Conservation (phyloP, 192 early-diverging fungal species). For the Obelidium mucronatum region DNA sequence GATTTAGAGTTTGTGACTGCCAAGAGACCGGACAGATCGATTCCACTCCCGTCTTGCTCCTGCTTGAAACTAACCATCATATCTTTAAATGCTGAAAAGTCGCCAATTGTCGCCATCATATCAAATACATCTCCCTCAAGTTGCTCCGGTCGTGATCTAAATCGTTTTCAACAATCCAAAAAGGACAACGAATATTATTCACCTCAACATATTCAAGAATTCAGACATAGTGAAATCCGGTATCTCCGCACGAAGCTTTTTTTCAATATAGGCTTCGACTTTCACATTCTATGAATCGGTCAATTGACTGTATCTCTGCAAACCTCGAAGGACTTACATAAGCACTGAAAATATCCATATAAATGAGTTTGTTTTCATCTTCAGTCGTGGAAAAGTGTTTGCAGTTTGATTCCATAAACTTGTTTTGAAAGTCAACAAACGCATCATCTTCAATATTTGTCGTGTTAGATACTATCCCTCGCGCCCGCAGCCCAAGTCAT, state of each 20-base stretch:
- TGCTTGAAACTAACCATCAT: constrained; percentile 58
- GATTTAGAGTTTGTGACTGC: constrained; percentile 36
- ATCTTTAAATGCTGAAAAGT: constrained; percentile 64
- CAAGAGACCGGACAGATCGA: constrained; percentile 39
- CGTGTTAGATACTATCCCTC: background rate
- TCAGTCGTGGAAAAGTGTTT: constrained; percentile 46
- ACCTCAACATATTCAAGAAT: constrained; percentile 55
- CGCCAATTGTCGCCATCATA: constrained; percentile 53
- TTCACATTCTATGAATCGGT: constrained; percentile 31
- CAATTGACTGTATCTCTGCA: background rate
- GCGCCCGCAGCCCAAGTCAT: constrained; percentile 35
- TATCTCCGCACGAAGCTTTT: constrained; percentile 40
- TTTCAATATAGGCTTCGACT: constrained; percentile 51
- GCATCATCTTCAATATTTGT: constrained; percentile 33
- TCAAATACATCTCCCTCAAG: constrained; percentile 67
- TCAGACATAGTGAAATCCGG: constrained; percentile 54
- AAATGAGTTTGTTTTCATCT: constrained; percentile 66
- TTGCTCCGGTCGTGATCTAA: constrained; percentile 39
- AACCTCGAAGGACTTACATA: constrained; percentile 45
- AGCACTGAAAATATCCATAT: constrained; percentile 59
- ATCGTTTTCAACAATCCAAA: background rate
- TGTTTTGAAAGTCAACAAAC: constrained; percentile 49
- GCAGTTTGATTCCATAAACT: constrained; percentile 50
- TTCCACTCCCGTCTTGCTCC: constrained; percentile 31
- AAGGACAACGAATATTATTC: background rate